These are phyloP conservation scores for Aspergillus tamarii DNA, from an alignment of 2,329 filamentous ascomycete species.

Conservation along the genomic window DNA sequence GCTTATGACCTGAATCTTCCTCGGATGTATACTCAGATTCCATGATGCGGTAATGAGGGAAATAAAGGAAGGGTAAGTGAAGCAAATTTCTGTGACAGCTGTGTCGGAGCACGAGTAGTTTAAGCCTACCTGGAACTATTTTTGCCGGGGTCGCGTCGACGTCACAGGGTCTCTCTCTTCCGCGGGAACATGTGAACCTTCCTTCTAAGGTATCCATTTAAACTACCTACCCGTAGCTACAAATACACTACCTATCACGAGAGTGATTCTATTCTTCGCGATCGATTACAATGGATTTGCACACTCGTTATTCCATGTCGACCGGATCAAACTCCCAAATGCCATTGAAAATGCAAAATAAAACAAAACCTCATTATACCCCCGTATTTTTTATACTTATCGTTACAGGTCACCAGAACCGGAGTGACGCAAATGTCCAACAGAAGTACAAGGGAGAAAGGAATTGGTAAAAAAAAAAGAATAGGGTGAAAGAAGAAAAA, in stretches of 20 bases:
- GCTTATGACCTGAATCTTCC: constrained; percentile 13
- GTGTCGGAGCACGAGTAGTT: not conserved
- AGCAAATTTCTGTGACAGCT: not conserved
- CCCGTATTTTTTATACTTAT: constrained; percentile 41
- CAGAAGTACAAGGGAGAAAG: constrained; percentile 4
- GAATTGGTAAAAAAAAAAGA: constrained; percentile 19
- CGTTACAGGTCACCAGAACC: constrained; percentile 36
- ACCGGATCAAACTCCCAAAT: constrained; percentile 8
- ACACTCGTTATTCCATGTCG: not conserved
- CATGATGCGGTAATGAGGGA: constrained; percentile 14
- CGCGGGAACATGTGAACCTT: not conserved
- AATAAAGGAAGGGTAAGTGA: constrained; percentile 5
- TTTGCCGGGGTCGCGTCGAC: constrained; percentile 17
- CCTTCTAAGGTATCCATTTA: not conserved
- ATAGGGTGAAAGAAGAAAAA: constrained; percentile 7
- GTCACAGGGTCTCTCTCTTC: constrained; percentile 15
- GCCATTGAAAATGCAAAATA: constrained; percentile 15
- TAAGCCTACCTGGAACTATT: not conserved
- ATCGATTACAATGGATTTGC: not conserved
- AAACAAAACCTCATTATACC: constrained; percentile 18
- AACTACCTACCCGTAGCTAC: too few species aligned
- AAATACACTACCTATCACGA: not conserved
- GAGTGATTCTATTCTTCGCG: not conserved
- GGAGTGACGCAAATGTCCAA: constrained; percentile 18
- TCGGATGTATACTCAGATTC: constrained; percentile 17